phyloP scores from a whole-genome alignment of 129 eudicot genomes.

The Lactuca sativa region DNA sequence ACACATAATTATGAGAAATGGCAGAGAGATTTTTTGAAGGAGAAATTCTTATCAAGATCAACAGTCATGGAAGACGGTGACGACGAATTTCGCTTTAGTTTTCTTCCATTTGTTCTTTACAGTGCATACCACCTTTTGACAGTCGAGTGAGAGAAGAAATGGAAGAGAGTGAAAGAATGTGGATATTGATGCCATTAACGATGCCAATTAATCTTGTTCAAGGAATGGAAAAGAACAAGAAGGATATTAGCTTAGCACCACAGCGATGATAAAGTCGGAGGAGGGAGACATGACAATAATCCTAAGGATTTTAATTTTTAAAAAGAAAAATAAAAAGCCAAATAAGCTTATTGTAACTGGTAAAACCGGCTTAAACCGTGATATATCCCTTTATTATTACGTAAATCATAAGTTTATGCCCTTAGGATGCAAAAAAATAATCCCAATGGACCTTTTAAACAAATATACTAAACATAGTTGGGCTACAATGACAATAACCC shows the following conservation, averaged over 20 bases:
- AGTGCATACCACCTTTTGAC: neutral
- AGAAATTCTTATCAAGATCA: no score
- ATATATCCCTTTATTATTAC: no score
- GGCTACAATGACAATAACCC: no score
- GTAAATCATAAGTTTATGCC: no score
- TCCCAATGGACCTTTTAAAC: no score
- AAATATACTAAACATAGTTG: no score
- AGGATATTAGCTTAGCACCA: neutral
- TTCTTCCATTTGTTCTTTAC: neutral
- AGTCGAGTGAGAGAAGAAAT: neutral
- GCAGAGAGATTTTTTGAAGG: neutral
- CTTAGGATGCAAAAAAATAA: no score
- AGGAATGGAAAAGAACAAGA: constrained; percentile 1
- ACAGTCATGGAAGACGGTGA: constrained; percentile 8
- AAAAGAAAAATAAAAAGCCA: no score
- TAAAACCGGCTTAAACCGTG: no score
- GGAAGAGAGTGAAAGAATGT: neutral
- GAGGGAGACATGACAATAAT: no score
- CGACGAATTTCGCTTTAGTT: neutral
- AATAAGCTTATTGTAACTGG: no score
- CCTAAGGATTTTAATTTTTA: no score
- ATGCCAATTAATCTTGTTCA: constrained; percentile 2
- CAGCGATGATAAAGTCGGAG: constrained; percentile 33
- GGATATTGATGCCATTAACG: constrained; percentile 25
- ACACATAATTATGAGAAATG: neutral